phyloP scores from a whole-genome alignment of 2,329 filamentous ascomycete genomes.

The Paracorniculantispora psalliotae region DNA sequence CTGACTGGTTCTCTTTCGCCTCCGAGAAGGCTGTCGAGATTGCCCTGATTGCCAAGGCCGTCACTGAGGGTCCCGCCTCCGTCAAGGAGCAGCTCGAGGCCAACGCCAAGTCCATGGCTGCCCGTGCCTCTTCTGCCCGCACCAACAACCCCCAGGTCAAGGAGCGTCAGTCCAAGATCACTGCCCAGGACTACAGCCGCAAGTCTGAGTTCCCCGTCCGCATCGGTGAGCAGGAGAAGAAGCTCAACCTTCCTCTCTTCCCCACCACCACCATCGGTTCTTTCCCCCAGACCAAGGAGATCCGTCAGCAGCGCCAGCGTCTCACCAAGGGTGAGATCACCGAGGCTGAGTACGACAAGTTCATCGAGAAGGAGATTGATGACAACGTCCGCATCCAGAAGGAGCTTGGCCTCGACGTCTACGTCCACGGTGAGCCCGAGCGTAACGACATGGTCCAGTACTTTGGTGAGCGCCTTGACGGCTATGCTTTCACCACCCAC shows the following conservation, averaged over 20 bases:
- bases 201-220: constrained; percentile 82
- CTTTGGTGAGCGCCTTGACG: constrained; percentile 95
- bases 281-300: constrained; percentile 99
- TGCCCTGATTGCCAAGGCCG: constrained; percentile 90
- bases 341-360: constrained; percentile 88
- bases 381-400: constrained; percentile 95
- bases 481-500: constrained; percentile 98
- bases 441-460: constrained; percentile 99
- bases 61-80: constrained; percentile 83
- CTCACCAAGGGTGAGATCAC: constrained; percentile 99
- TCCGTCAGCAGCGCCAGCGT: constrained; percentile 94
- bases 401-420: constrained; percentile 94
- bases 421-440: constrained; percentile 98
- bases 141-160: constrained; percentile 98
- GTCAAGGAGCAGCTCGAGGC: constrained; percentile 88
- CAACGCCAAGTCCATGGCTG: constrained; percentile 90
- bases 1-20: constrained; percentile 98
- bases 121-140: constrained; percentile 84
- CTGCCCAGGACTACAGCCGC: constrained; percentile 81
- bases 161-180: constrained; percentile 88
- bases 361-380: constrained; percentile 98
- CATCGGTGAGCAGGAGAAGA: constrained; percentile 83
- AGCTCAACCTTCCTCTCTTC: constrained; percentile 93
- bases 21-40: constrained; percentile 91
- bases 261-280: constrained; percentile 98